These are phyloP conservation scores for Leccinum pachyderme DNA, from an alignment of 1,284 basidiomycete genomes.

Conservation along the genomic window DNA sequence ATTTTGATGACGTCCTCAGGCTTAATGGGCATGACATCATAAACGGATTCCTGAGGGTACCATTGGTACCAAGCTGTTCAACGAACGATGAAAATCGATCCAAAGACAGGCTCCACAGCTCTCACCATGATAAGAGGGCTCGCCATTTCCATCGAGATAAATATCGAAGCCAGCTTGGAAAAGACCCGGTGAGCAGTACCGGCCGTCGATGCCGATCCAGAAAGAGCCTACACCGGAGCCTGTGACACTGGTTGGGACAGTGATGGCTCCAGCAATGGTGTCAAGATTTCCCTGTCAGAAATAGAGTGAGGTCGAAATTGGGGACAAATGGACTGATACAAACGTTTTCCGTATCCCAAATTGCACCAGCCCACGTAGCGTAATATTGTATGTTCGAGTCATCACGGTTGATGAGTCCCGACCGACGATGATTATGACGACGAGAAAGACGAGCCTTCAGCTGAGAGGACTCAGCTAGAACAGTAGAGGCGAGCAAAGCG, in stretches of 20 bases:
- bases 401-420: conserved; percentile 3
- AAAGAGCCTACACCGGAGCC: conserved; percentile 14
- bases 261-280: conserved; percentile 17
- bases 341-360: conserved; percentile 10
- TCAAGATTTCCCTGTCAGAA: conserved; percentile 17
- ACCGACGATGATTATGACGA: conserved; percentile 13
- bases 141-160: neutral
- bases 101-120: neutral
- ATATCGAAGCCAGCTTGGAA: conserved; percentile 27
- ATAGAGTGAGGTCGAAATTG: neutral
- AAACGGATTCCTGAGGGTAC: conserved; percentile 9
- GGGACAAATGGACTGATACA: neutral
- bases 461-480: conserved; percentile 19
- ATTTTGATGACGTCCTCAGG: conserved; percentile 14
- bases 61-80: conserved; percentile 23
- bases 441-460: conserved; percentile 10
- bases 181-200: conserved; percentile 12
- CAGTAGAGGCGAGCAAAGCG: conserved; percentile 19
- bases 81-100: neutral
- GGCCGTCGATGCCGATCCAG: conserved; percentile 28
- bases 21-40: conserved; percentile 11
- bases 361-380: conserved; percentile 20
- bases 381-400: neutral
- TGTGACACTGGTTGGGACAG: conserved; percentile 8
- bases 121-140: conserved; percentile 15